A percentile compares a stretch with the other conserved stretches of the same genome.
Evolutionary conservation across 805 yeast species (phyloP).

Genomic region (Metschnikowia aberdeeniae): DNA sequence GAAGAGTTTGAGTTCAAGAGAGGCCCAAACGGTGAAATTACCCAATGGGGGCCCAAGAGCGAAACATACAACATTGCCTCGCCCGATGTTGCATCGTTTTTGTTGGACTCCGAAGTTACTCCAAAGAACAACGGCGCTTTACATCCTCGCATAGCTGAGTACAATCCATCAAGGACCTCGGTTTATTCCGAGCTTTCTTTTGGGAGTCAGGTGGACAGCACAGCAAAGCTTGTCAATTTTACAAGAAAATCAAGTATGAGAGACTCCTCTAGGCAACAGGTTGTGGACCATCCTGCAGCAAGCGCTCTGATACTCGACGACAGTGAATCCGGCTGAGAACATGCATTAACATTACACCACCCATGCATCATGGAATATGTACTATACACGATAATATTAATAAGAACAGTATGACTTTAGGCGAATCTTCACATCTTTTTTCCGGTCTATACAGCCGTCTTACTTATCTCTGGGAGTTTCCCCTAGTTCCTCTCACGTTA

Average conservation of each 20-base stretch:
- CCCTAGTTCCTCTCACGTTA: too few relatives aligned
- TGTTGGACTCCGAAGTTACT: constrained; percentile 6
- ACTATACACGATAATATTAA: constrained; percentile 1
- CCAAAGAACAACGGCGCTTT: constrained; percentile 5
- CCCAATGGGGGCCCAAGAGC: constrained; percentile 1
- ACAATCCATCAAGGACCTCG: constrained; percentile 8
- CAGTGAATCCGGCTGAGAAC: constrained; percentile 19
- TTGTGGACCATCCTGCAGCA: constrained; percentile 27
- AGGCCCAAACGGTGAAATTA: constrained; percentile 23
- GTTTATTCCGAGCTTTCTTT: constrained; percentile 11
- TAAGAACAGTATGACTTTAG: not conserved
- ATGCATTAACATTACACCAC: not conserved
- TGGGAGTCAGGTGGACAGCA: constrained; percentile 9
- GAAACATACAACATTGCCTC: constrained; percentile 24
- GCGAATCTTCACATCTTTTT: not conserved
- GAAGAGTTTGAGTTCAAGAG: constrained; percentile 31
- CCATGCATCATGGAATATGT: not conserved
- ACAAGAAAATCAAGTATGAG: constrained; percentile 42
- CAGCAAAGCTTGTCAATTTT: constrained; percentile 46
- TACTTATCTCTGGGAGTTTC: too few relatives aligned
- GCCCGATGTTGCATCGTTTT: constrained; percentile 12
- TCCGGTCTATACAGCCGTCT: too few relatives aligned
- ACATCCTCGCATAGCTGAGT: not conserved
- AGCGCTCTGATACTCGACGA: constrained; percentile 34
- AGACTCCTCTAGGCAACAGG: constrained; percentile 36